Percentiles rank a stretch among this genome's conserved stretches.
phyloP scores from a whole-genome alignment of 345 rosid genomes.

The Isatis tinctoria region DNA sequence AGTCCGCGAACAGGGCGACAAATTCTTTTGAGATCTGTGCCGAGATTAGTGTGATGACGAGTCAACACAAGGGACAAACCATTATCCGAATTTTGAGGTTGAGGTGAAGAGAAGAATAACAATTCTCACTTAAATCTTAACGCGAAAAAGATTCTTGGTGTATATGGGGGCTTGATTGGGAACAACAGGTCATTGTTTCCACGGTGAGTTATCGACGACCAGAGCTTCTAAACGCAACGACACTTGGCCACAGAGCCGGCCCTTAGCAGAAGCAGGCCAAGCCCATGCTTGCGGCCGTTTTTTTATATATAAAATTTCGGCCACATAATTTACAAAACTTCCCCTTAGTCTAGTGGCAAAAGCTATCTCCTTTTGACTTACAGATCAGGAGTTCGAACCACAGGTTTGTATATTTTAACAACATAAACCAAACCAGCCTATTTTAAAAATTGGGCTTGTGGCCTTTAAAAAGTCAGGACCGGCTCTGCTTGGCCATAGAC shows the following conservation, averaged over 20 bases:
- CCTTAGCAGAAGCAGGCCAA: too few relatives aligned
- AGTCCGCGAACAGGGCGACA: not conserved
- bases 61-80: not conserved
- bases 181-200: not conserved
- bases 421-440: too few relatives aligned
- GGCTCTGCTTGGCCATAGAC: not conserved
- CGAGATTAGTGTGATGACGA: not conserved
- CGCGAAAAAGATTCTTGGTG: not conserved
- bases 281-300: too few relatives aligned
- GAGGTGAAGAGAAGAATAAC: not conserved
- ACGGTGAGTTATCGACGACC: constrained; percentile 9
- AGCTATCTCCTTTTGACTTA: too few relatives aligned
- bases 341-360: too few relatives aligned
- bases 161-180: not conserved
- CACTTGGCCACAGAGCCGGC: too few relatives aligned
- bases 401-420: too few relatives aligned
- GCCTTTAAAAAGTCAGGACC: too few relatives aligned
- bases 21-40: not conserved
- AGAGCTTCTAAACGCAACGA: not conserved
- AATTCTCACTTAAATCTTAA: not conserved
- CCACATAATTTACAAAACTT: too few relatives aligned
- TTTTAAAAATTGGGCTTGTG: too few relatives aligned
- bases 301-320: too few relatives aligned
- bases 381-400: too few relatives aligned
- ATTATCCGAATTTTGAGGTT: not conserved